Evolutionary conservation across 2,329 filamentous ascomycete genomes (phyloP).

Genomic region (Aspergillus sp.): DNA sequence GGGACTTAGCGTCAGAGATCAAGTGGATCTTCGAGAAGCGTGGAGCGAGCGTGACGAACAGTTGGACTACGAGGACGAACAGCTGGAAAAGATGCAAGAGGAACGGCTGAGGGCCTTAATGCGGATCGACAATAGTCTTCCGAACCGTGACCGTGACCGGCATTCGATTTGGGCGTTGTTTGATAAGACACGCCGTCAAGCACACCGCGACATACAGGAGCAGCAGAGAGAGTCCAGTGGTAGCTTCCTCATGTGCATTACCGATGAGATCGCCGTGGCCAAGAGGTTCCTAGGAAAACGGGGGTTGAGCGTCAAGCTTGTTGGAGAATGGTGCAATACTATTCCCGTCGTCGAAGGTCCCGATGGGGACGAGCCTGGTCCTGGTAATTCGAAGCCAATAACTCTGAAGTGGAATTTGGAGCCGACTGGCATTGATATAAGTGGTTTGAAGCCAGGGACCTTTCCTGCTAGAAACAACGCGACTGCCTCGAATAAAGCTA

Average conservation of each 20-base stretch:
- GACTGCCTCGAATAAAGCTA: not conserved
- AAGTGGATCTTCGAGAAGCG: conserved; percentile 16
- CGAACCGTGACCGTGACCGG: conserved; percentile 18
- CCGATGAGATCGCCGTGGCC: conserved; percentile 31
- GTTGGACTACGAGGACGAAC: conserved; percentile 26
- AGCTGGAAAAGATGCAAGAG: conserved; percentile 32
- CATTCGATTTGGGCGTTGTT: conserved; percentile 31
- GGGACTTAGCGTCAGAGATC: conserved; percentile 24
- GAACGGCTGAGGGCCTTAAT: conserved; percentile 35
- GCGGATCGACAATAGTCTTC: conserved; percentile 32
- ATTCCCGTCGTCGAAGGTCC: conserved; percentile 11
- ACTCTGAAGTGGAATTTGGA: not conserved
- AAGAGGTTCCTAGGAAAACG: conserved; percentile 31
- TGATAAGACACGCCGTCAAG: conserved; percentile 19
- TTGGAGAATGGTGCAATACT: conserved; percentile 35
- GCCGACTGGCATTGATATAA: not conserved
- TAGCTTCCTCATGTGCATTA: conserved; percentile 31
- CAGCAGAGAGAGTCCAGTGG: conserved; percentile 7
- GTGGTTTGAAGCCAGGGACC: not conserved
- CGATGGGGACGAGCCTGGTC: not conserved
- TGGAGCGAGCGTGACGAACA: conserved; percentile 26
- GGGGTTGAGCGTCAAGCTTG: conserved; percentile 27
- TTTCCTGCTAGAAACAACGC: not conserved
- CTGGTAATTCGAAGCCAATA: not conserved
- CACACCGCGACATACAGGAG: conserved; percentile 16